phyloP scores from a whole-genome alignment of 2,329 filamentous ascomycete species.

The Dothiorella sarmentorum region DNA sequence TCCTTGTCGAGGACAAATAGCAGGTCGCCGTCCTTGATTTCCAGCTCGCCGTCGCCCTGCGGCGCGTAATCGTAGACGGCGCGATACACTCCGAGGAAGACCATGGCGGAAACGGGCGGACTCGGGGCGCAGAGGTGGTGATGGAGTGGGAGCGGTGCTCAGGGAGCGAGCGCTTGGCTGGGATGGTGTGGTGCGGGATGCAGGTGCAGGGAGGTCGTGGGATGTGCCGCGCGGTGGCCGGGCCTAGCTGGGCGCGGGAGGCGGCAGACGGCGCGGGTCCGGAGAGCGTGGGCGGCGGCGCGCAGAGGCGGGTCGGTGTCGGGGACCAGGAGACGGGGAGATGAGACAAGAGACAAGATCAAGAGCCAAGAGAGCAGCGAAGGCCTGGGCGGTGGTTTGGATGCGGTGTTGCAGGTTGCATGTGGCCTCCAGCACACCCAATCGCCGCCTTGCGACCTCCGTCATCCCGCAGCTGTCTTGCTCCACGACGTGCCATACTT shows the following conservation, averaged over 20 bases:
- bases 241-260: conserved; percentile 7
- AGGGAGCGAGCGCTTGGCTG: background rate
- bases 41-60: conserved; percentile 80
- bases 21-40: conserved; percentile 80
- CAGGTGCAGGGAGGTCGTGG: conserved; percentile 11
- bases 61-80: conserved; percentile 91
- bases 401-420: too few species aligned
- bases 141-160: too few species aligned
- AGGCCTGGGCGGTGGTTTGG: too few species aligned
- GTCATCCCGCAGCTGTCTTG: conserved; percentile 1
- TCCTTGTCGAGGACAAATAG: conserved; percentile 86
- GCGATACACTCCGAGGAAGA: conserved; percentile 85
- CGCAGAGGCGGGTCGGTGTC: too few species aligned
- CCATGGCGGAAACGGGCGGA: conserved; percentile 55
- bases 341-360: too few species aligned
- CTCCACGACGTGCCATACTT: background rate
- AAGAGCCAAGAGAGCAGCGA: too few species aligned
- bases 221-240: conserved; percentile 8
- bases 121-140: background rate
- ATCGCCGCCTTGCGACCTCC: too few species aligned
- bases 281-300: conserved; percentile 61
- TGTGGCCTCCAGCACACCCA: too few species aligned
- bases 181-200: background rate
- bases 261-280: background rate
- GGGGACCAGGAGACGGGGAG: too few species aligned